Percentiles rank a stretch among this genome's conserved stretches.
These are phyloP conservation scores for Diaporthe eres DNA, from an alignment of 2,329 filamentous ascomycete species.

Conservation along the genomic window DNA sequence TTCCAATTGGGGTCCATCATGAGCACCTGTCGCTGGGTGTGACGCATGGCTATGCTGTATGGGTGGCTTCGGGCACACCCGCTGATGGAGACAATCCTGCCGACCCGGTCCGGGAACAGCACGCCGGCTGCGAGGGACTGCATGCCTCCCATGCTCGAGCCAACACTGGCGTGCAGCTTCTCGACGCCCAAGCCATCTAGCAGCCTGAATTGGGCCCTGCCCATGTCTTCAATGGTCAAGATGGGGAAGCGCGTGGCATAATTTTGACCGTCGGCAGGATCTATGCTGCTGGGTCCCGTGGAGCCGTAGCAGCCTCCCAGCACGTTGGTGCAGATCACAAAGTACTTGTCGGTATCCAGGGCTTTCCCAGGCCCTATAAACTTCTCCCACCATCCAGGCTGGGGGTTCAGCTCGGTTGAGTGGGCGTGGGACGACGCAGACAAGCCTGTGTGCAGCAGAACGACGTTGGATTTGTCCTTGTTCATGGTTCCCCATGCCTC, in stretches of 20 bases:
- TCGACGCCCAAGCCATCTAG: conserved; percentile 83
- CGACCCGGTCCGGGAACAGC: conserved; percentile 85
- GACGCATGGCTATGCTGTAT: conserved; percentile 98
- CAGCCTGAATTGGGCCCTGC: conserved; percentile 91
- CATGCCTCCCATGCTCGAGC: conserved; percentile 99
- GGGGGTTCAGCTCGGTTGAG: conserved; percentile 87
- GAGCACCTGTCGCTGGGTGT: conserved; percentile 95
- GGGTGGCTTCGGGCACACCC: conserved; percentile 95
- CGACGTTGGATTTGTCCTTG: conserved; percentile 85
- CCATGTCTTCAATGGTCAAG: conserved; percentile 97
- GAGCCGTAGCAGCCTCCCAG: conserved; percentile 96
- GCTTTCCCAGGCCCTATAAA: conserved; percentile 92
- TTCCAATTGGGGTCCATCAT: conserved; percentile 99
- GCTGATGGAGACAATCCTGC: conserved; percentile 88
- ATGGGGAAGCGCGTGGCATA: conserved; percentile 98
- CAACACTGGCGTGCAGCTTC: conserved; percentile 91
- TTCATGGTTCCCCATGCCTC: conserved; percentile 93
- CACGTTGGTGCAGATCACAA: conserved; percentile 96
- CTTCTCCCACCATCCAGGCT: conserved; percentile 98
- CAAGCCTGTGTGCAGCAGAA: conserved; percentile 92
- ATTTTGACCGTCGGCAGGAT: conserved; percentile 87
- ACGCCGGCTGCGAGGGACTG: conserved; percentile 91
- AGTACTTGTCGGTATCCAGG: conserved; percentile 92
- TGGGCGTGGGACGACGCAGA: conserved; percentile 98
- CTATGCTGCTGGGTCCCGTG: conserved; percentile 89